Conservation (phyloP, 305 asterid genomes). For the Fraxinus dipetala region DNA sequence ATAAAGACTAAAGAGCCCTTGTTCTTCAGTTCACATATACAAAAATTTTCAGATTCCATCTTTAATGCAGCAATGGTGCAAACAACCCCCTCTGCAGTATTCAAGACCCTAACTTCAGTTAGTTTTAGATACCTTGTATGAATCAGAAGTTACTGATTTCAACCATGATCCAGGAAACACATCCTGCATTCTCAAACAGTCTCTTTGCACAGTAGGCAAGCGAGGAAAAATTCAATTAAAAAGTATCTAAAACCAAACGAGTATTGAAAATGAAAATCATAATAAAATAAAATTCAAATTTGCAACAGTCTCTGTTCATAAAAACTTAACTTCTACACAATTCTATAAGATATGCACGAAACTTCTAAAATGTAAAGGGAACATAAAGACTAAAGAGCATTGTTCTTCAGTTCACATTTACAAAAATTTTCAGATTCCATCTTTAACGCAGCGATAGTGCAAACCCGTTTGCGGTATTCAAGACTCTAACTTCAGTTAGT, state of each 20-base stretch:
- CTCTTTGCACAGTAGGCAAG: neutral
- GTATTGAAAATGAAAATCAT: constrained; percentile 6
- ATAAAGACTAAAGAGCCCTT: constrained; percentile 15
- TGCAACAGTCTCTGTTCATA: neutral
- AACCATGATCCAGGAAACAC: constrained; percentile 18
- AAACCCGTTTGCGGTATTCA: neutral
- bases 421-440: constrained; percentile 29
- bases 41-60: constrained; percentile 25
- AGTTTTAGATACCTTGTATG: neutral
- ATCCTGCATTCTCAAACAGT: neutral
- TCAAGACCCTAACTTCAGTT: neutral
- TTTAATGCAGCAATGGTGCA: neutral
- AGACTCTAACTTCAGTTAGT: neutral
- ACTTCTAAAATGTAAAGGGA: constrained; percentile 6
- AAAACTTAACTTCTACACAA: constrained; percentile 22
- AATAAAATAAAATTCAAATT: constrained; percentile 8
- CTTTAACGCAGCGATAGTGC: neutral
- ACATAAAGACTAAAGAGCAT: constrained; percentile 12
- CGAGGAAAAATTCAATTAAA: neutral
- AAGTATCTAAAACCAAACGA: neutral
- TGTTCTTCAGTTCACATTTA: constrained; percentile 30
- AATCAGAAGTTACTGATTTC: neutral
- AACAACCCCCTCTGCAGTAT: neutral
- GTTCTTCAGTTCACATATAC: constrained; percentile 31
- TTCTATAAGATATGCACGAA: constrained; percentile 12